Base-by-base conservation (phyloP, 208 protist genomes). In the Leishmania martiniquensis region DNA sequence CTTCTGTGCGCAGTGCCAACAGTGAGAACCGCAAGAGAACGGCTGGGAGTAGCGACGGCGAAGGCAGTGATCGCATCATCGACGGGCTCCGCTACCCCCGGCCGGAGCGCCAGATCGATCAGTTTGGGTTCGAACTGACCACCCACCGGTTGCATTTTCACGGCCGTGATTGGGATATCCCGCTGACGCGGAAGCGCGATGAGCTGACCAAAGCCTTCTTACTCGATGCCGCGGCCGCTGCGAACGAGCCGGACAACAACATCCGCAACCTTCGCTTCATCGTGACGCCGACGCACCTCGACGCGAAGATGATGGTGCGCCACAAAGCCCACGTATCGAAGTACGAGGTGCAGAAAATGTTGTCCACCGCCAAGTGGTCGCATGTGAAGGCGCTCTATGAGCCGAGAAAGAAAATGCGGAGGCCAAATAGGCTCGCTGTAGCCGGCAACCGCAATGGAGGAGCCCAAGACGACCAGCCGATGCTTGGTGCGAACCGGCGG, bases 131-230 rank as follows among this genome's bases (percentile, higher is more conserved):
- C 44, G 91, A 95, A 77, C 63, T 78, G 69, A 92, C 87, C 25
- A 90, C 85, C 71, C 91, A 95, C 83, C 68, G 79, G 17, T 76
- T 95, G 54, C 88, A 85, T 49, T 95, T 95, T 60, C 91, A 87
- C 66, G 91, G 91, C 51, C 47, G 34, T 17, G 91, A 92, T 78
- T 95, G 91, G 91, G 88, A 95, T 62, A 83, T 93, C 77, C 82
- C 84, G 0, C 82, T 95, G 17, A 91, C 87, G 32, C 83, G 85
- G 68, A 86, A 85, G 44, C 86, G 85, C 37, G 85, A 90, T 20
- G 87, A 87, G 63, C 75, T 96, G 25, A 92, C 88, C n/a, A 72
- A 72, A 7, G 72, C 75, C 47, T 89, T 96, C 72, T 85, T 88
- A 59, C 63, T 72, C 17, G 89, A 91, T 68, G 90, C 91, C 22